A percentile compares a stretch with the other conserved stretches of the same genome.
These are phyloP conservation scores for Myriosclerotinia scirpicola DNA, from an alignment of 2,329 filamentous ascomycete species.

Conservation along the genomic window DNA sequence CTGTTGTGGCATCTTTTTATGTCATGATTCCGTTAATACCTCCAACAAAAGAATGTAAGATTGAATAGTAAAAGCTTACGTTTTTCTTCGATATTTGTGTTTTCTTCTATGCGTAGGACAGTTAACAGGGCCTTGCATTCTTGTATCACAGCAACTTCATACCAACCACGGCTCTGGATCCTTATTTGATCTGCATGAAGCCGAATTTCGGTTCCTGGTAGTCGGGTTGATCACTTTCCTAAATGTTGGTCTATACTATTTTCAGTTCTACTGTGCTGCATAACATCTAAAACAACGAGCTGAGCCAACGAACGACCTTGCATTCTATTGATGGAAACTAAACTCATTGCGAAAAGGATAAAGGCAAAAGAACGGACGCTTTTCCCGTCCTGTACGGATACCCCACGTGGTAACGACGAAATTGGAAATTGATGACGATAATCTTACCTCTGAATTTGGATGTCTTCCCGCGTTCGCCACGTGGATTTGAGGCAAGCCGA, in stretches of 20 bases:
- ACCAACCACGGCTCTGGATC: conserved; percentile 19
- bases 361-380: neutral
- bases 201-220: conserved; percentile 16
- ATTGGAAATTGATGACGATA: conserved; percentile 19
- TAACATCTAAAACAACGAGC: conserved; percentile 18
- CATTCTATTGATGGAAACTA: conserved; percentile 8
- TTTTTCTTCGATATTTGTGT: conserved; percentile 1
- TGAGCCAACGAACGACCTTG: conserved; percentile 10
- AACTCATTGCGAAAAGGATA: neutral
- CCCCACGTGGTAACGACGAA: conserved; percentile 15
- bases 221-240: conserved; percentile 18
- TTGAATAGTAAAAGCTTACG: neutral
- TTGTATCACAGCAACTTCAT: conserved; percentile 14
- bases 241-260: conserved; percentile 10
- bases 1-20: neutral
- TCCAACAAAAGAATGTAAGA: neutral
- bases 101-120: conserved; percentile 13
- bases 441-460: neutral
- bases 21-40: neutral
- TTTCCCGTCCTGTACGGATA: conserved; percentile 10
- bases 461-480: conserved; percentile 10
- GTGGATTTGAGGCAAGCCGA: conserved; percentile 14
- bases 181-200: conserved; percentile 19
- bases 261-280: conserved; percentile 5
- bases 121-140: conserved; percentile 12